A percentile compares a stretch with the other conserved stretches of the same genome.
Evolutionary conservation across 108 stramenopile species (phyloP).

Genomic region (Cyclotella kingstonii): DNA sequence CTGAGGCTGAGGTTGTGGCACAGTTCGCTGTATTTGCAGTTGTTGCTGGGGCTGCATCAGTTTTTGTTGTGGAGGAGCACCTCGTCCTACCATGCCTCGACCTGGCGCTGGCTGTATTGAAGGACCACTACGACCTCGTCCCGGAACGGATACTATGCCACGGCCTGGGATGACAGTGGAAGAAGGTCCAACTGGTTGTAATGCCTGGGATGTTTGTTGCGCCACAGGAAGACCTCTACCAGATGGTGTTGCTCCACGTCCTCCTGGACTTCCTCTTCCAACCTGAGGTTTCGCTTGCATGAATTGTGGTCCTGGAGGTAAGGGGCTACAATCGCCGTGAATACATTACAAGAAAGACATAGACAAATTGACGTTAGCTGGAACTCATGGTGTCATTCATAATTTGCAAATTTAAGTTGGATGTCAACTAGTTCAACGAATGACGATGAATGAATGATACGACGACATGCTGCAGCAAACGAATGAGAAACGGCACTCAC

Average conservation of each 20-base stretch:
- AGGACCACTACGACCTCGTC: not conserved
- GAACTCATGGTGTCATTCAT: not conserved
- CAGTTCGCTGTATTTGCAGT: not conserved
- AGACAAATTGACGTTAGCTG: not conserved
- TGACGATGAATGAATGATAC: too few species aligned
- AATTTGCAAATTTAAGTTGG: too few species aligned
- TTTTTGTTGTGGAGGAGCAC: slow-evolving; percentile 9
- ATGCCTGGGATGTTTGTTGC: not conserved
- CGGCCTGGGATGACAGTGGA: not conserved
- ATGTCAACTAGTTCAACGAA: too few species aligned
- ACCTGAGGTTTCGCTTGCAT: slow-evolving; percentile 14
- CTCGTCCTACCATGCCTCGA: slow-evolving; percentile 18
- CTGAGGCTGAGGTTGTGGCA: slow-evolving; percentile 17
- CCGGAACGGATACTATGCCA: slow-evolving; percentile 10
- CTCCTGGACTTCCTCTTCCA: slow-evolving; percentile 11
- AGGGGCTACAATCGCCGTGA: not conserved
- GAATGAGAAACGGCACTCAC: slow-evolving; percentile 17
- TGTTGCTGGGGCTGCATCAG: slow-evolving; percentile 5
- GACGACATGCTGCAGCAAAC: too few species aligned
- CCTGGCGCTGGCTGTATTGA: slow-evolving; percentile 3
- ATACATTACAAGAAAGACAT: not conserved
- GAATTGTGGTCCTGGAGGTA: slow-evolving; percentile 11
- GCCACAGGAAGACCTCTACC: slow-evolving; percentile 8
- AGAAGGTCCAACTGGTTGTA: not conserved
- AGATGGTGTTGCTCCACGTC: not conserved